These are phyloP conservation scores for Ampelomyces quisqualis DNA, from an alignment of 2,329 filamentous ascomycete genomes.

Conservation along the genomic window DNA sequence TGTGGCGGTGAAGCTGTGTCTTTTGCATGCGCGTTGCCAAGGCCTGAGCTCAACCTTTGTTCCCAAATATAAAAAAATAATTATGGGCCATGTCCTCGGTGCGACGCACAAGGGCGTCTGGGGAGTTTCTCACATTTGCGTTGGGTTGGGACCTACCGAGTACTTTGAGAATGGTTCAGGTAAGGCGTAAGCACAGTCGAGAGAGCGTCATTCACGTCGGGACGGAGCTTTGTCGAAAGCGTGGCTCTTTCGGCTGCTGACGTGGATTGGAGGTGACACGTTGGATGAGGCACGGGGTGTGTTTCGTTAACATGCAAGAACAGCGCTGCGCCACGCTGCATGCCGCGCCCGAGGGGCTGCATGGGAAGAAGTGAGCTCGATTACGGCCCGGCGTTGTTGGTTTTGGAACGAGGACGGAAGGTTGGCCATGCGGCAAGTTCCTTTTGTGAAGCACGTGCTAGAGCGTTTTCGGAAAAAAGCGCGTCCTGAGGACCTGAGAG, in stretches of 20 bases:
- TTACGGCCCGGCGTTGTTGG: slow-evolving; percentile 9
- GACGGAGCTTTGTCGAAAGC: not conserved
- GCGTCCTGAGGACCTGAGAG: not conserved
- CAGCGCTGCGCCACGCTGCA: slow-evolving; percentile 11
- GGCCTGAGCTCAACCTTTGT: too few relatives aligned
- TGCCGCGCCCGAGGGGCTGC: slow-evolving; percentile 12
- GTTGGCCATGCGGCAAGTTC: not conserved
- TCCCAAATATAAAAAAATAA: too few relatives aligned
- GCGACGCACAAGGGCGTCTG: too few relatives aligned
- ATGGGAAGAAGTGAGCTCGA: slow-evolving; percentile 16
- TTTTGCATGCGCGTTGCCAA: too few relatives aligned
- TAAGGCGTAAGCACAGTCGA: slow-evolving; percentile 1
- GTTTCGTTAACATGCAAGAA: slow-evolving; percentile 1
- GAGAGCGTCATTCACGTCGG: not conserved
- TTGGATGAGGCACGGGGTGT: too few relatives aligned
- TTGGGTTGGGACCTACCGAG: too few relatives aligned
- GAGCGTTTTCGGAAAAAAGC: too few relatives aligned
- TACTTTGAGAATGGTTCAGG: too few relatives aligned
- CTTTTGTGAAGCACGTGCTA: not conserved
- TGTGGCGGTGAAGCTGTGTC: too few relatives aligned
- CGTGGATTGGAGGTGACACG: not conserved
- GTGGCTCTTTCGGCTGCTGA: not conserved
- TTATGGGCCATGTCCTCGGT: too few relatives aligned
- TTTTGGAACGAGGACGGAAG: slow-evolving; percentile 7
- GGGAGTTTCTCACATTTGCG: too few relatives aligned